Evolutionary conservation across 306 rosid species (phyloP).

Genomic region (Prunus padus): DNA sequence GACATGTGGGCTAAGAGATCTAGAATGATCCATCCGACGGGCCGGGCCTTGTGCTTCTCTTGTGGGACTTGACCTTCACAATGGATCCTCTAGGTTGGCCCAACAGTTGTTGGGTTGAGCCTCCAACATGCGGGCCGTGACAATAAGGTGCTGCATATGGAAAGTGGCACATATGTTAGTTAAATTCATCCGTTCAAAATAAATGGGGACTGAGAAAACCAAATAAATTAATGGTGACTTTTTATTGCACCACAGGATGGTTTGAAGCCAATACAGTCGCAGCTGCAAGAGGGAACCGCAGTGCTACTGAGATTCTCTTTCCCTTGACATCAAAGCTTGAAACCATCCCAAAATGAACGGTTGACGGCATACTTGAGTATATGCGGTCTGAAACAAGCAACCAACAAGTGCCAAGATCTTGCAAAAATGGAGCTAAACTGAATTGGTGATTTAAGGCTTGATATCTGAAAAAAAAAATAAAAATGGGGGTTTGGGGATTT

Average conservation of each 20-base stretch:
- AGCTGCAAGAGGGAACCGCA: slow-evolving; percentile 68
- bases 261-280: slow-evolving; percentile 76
- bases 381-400: slow-evolving; percentile 62
- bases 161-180: neutral
- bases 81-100: no score
- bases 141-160: neutral
- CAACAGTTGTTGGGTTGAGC: no score
- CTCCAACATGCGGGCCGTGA: no score
- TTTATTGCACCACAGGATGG: slow-evolving; percentile 66
- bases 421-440: no score
- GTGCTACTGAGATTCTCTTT: slow-evolving; percentile 64
- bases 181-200: neutral
- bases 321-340: slow-evolving; percentile 74
- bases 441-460: no score
- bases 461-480: no score
- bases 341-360: slow-evolving; percentile 64
- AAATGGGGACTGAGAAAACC: neutral
- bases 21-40: no score
- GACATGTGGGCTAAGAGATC: no score
- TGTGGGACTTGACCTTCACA: no score
- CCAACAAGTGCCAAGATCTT: slow-evolving; percentile 52
- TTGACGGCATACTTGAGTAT: slow-evolving; percentile 64
- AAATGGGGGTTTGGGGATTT: no score
- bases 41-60: no score
- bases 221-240: neutral